Conservation (phyloP, 2,329 filamentous ascomycete species). For the Lojkania enalia region DNA sequence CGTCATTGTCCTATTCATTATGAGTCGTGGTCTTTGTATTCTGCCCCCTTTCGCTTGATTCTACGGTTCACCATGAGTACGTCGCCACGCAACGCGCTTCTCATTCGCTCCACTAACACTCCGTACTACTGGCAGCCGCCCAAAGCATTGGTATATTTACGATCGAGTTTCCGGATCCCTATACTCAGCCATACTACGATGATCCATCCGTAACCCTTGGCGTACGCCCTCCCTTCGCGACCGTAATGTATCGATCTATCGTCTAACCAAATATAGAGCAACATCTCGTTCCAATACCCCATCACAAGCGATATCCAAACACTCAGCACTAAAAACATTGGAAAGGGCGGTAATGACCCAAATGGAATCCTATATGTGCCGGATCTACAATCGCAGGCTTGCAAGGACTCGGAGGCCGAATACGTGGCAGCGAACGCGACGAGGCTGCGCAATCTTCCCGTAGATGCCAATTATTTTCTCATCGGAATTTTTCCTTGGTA, state of each 20-base stretch:
- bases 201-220: slow-evolving; percentile 36
- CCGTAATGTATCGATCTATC: neutral
- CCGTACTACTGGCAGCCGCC: slow-evolving; percentile 28
- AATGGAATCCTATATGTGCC: slow-evolving; percentile 87
- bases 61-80: slow-evolving; percentile 44
- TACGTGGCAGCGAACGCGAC: slow-evolving; percentile 78
- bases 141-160: slow-evolving; percentile 41
- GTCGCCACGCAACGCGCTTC: slow-evolving; percentile 22
- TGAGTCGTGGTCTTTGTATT: slow-evolving; percentile 16
- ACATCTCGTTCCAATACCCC: slow-evolving; percentile 43
- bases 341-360: slow-evolving; percentile 64
- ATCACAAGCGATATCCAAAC: slow-evolving; percentile 68
- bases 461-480: slow-evolving; percentile 67
- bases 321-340: slow-evolving; percentile 69
- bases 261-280: slow-evolving; percentile 10
- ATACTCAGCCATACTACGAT: slow-evolving; percentile 30
- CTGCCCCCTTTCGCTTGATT: slow-evolving; percentile 21
- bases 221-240: slow-evolving; percentile 13
- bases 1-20: slow-evolving; percentile 14
- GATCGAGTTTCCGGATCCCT: slow-evolving; percentile 42
- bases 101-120: slow-evolving; percentile 15
- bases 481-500: slow-evolving; percentile 89
- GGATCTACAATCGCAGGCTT: slow-evolving; percentile 64
- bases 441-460: slow-evolving; percentile 66
- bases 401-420: slow-evolving; percentile 63